Evolutionary conservation across 2,329 filamentous ascomycete species (phyloP).

Genomic region (Furcasterigmium sp.): DNA sequence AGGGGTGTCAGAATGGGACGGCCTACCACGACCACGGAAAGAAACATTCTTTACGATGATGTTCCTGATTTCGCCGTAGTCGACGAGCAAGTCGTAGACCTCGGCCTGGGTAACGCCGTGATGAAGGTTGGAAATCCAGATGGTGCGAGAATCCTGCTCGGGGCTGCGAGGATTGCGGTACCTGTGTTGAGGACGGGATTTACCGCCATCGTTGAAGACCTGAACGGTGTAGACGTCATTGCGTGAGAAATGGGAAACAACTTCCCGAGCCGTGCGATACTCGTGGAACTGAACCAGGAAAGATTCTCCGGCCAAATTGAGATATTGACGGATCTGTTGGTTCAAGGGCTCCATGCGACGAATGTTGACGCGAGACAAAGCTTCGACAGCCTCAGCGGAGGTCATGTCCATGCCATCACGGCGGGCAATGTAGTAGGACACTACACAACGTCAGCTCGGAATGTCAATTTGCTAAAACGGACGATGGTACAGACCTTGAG

Average conservation of each 20-base stretch:
- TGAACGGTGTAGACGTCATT: constrained; percentile 15
- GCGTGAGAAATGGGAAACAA: constrained; percentile 34
- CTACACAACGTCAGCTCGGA: constrained; percentile 24
- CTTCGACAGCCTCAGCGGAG: constrained; percentile 34
- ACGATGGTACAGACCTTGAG: constrained; percentile 40
- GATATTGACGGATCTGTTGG: constrained; percentile 18
- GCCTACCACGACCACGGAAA: neutral
- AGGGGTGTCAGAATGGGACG: too few relatives aligned
- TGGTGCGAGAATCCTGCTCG: constrained; percentile 38
- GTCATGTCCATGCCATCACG: constrained; percentile 29
- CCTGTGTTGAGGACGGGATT: constrained; percentile 5
- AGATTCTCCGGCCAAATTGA: neutral
- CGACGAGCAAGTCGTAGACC: constrained; percentile 28
- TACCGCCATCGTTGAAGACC: too few relatives aligned
- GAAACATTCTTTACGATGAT: constrained; percentile 18
- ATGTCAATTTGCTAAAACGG: too few relatives aligned
- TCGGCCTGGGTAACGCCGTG: constrained; percentile 25
- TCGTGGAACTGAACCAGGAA: neutral
- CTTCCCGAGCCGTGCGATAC: constrained; percentile 23
- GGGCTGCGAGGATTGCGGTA: constrained; percentile 17
- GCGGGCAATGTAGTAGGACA: constrained; percentile 42
- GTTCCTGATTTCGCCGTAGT: constrained; percentile 30
- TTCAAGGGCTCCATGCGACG: constrained; percentile 23
- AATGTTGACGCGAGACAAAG: constrained; percentile 23
- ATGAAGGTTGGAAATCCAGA: constrained; percentile 43